Conservation (phyloP, 257 asterid species). For the Solanum medicagineum region DNA sequence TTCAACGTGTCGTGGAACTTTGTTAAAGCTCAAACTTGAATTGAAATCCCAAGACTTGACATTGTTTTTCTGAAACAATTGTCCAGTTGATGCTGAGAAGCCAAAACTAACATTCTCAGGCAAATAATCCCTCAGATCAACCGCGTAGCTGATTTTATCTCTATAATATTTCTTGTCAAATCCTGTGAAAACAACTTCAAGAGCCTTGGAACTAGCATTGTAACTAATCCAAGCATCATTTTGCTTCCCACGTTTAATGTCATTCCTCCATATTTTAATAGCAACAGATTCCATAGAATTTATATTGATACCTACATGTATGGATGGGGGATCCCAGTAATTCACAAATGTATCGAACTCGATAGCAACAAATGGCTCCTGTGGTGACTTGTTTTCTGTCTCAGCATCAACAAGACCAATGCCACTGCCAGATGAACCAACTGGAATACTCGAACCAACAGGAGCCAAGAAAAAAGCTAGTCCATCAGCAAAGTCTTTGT, state of each 20-base stretch:
- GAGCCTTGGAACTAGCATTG: neutral
- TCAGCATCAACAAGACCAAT: conserved; percentile 9
- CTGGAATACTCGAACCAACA: neutral
- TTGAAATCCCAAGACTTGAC: conserved; percentile 34
- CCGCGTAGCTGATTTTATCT: neutral
- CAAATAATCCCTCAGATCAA: conserved; percentile 18
- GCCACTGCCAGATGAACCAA: conserved; percentile 2
- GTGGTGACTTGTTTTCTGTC: neutral
- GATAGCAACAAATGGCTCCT: conserved; percentile 21
- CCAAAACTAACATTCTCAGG: conserved; percentile 32
- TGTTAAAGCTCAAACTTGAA: conserved; percentile 5
- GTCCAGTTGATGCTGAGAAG: conserved; percentile 35
- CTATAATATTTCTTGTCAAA: neutral
- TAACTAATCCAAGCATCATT: conserved; percentile 20
- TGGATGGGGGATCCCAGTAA: neutral
- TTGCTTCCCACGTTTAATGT: neutral
- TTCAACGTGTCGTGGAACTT: neutral
- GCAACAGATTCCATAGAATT: conserved; percentile 13
- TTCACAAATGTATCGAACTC: conserved; percentile 30
- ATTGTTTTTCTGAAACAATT: neutral
- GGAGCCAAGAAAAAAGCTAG: conserved; percentile 21
- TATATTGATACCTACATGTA: conserved; percentile 33
- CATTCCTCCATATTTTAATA: conserved; percentile 1
- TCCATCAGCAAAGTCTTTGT: neutral
- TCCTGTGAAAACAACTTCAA: conserved; percentile 10